phyloP scores from a whole-genome alignment of 2,329 filamentous ascomycete species.

The Penicillium sp. region DNA sequence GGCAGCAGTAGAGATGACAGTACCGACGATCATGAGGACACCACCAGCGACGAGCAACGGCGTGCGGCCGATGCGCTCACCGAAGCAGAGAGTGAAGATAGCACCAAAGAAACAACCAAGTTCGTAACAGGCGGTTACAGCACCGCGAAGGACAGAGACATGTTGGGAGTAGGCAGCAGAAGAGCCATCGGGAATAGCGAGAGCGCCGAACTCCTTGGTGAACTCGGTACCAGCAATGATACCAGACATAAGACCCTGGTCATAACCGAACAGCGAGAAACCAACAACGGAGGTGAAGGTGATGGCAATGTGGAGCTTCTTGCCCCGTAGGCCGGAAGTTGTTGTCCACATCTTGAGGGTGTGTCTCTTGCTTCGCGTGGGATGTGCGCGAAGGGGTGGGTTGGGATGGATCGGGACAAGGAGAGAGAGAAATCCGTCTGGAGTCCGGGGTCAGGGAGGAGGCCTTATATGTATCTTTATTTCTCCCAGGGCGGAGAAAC shows the following conservation, averaged over 20 bases:
- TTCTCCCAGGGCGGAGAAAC: slow-evolving; percentile 2
- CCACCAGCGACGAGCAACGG: slow-evolving; percentile 56
- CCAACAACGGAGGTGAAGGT: slow-evolving; percentile 40
- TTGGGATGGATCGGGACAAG: slow-evolving; percentile 2
- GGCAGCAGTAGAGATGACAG: slow-evolving; percentile 27
- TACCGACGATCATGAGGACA: slow-evolving; percentile 45
- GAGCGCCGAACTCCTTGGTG: slow-evolving; percentile 22
- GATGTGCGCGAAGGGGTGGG: not conserved
- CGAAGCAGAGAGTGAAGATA: slow-evolving; percentile 31
- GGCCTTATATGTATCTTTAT: slow-evolving; percentile 5
- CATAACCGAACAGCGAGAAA: slow-evolving; percentile 52
- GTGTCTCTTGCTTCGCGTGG: not conserved
- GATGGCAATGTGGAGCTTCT: slow-evolving; percentile 20
- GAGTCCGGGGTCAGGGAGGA: slow-evolving; percentile 1
- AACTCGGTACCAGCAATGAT: slow-evolving; percentile 30
- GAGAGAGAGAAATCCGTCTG: not conserved
- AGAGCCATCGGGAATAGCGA: slow-evolving; percentile 17
- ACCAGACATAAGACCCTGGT: slow-evolving; percentile 36
- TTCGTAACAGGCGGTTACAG: slow-evolving; percentile 56
- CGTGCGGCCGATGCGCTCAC: slow-evolving; percentile 34
- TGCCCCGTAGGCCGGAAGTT: slow-evolving; percentile 28
- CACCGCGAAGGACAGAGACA: slow-evolving; percentile 49
- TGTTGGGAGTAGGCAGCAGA: slow-evolving; percentile 27
- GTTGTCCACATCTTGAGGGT: slow-evolving; percentile 32
- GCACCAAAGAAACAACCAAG: slow-evolving; percentile 46